Evolutionary conservation across 345 rosid species (phyloP).

Genomic region (Eucalyptus curtisii): DNA sequence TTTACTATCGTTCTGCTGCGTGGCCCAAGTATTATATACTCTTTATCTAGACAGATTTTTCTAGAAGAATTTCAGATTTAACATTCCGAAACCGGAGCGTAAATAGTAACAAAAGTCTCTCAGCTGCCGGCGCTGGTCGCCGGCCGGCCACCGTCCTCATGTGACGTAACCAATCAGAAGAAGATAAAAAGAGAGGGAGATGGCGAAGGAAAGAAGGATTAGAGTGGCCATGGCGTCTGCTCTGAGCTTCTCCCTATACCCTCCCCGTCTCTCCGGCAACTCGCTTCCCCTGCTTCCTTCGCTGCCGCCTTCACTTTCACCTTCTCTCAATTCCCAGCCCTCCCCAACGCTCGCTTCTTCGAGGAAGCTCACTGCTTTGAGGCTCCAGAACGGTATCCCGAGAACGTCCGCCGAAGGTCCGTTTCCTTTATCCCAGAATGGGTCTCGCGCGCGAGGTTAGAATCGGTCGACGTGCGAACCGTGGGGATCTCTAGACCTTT

Average conservation of each 20-base stretch:
- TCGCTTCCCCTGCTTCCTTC: not conserved
- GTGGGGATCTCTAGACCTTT: not conserved
- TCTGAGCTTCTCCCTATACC: not conserved
- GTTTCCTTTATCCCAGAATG: not conserved
- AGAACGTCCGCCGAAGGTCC: conserved; percentile 39
- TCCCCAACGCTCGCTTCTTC: not conserved
- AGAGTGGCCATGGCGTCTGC: not conserved
- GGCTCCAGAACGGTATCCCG: conserved; percentile 5
- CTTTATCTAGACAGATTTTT: not conserved
- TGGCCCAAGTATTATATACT: not conserved
- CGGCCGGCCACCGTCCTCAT: not conserved
- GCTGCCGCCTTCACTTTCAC: not conserved
- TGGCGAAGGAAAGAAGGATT: not conserved
- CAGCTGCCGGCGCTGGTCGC: not conserved
- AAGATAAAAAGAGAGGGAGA: not conserved
- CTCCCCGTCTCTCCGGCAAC: not conserved
- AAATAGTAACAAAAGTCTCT: not conserved
- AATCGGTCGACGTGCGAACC: not conserved
- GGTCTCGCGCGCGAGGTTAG: not conserved
- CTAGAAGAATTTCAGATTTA: not conserved
- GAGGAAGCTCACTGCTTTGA: not conserved
- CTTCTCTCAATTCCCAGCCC: not conserved
- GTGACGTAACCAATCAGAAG: not conserved
- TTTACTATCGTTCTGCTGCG: not conserved
- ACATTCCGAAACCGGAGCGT: not conserved